These are phyloP conservation scores for Phalaenopsis equestris DNA, from an alignment of 106 monocot species.

Conservation along the genomic window DNA sequence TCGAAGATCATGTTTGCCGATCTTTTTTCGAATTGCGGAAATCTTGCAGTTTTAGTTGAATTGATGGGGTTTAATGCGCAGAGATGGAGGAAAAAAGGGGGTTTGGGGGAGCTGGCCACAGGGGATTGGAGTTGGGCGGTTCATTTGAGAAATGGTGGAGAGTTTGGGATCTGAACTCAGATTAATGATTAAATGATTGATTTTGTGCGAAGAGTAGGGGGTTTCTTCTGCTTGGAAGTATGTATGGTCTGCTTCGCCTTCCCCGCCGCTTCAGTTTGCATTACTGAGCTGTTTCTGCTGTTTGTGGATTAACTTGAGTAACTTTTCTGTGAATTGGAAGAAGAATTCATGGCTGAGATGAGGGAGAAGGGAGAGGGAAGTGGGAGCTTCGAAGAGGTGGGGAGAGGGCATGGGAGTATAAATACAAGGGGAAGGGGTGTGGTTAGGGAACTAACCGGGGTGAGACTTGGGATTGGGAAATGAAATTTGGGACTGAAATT, in stretches of 20 bases:
- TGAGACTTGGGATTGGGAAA: neutral
- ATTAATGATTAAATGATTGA: neutral
- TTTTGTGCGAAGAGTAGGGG: neutral
- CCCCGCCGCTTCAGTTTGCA: neutral
- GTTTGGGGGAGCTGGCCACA: neutral
- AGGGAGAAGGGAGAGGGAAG: neutral
- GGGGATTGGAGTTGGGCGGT: conserved; percentile 22
- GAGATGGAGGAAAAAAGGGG: neutral
- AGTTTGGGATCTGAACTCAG: neutral
- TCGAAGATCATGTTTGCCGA: conserved; percentile 16
- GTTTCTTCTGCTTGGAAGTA: neutral
- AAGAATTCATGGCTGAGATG: neutral
- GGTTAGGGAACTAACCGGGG: neutral
- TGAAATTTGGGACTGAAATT: neutral
- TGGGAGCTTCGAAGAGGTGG: neutral
- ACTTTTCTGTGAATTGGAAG: neutral
- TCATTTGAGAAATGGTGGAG: conserved; percentile 20
- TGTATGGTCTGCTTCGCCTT: neutral
- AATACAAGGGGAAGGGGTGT: neutral
- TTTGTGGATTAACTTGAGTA: neutral
- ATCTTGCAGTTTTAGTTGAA: neutral
- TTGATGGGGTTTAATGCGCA: neutral
- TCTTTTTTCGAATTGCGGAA: neutral
- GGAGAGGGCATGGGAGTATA: neutral
- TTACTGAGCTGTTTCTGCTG: neutral